Conservation (phyloP, 495 filamentous ascomycete genomes). For the Chaetomidium leptoderma region DNA sequence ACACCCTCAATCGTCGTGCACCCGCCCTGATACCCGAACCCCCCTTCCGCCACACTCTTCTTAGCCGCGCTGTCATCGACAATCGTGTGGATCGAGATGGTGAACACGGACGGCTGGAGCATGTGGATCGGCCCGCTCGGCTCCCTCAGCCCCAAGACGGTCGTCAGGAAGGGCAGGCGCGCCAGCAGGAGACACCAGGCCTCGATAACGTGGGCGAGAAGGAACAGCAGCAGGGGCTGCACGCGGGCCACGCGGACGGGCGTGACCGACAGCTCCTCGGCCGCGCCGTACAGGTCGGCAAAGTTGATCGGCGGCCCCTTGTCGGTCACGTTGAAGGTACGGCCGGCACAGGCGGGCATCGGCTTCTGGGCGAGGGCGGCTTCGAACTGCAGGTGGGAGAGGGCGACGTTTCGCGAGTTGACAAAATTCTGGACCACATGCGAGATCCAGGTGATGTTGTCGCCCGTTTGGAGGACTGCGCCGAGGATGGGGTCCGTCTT, state of each 20-base stretch:
- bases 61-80: constrained; percentile 47
- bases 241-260: constrained; percentile 30
- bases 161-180: constrained; percentile 29
- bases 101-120: constrained; percentile 51
- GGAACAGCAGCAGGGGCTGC: constrained; percentile 43
- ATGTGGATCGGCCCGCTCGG: constrained; percentile 34
- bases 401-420: constrained; percentile 52
- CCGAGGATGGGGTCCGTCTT: constrained; percentile 44
- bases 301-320: constrained; percentile 33
- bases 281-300: constrained; percentile 31
- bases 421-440: constrained; percentile 53
- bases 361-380: constrained; percentile 41
- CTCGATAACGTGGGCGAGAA: constrained; percentile 49
- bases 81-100: constrained; percentile 41
- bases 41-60: constrained; percentile 45
- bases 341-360: constrained; percentile 39
- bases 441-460: constrained; percentile 41
- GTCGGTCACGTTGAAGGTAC: constrained; percentile 43
- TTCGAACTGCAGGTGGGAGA: constrained; percentile 55
- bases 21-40: constrained; percentile 47
- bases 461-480: constrained; percentile 19
- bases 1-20: constrained; percentile 49
- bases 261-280: constrained; percentile 24
- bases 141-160: constrained; percentile 35
- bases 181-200: constrained; percentile 31